Base-by-base conservation (phyloP, 2,329 filamentous ascomycete species). In the Nemania sp. region DNA sequence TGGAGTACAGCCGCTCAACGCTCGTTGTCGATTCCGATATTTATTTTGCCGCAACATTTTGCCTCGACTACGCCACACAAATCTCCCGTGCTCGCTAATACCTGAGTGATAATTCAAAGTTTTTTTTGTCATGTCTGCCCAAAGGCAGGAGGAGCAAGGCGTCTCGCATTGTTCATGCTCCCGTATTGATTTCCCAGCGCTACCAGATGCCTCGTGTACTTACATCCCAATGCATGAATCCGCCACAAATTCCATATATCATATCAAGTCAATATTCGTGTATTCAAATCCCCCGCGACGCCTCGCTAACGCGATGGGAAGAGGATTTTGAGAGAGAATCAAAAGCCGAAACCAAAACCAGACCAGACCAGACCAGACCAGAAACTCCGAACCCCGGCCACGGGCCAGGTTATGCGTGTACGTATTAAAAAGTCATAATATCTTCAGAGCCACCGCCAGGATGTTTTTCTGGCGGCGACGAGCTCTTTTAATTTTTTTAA, bases 391-490 rank as follows among this genome's bases (percentile, higher is more conserved):
- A 32, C 20, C 49, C 39, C 20, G 21, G 39, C 39, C 20, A 3
- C 25, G 21, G 45, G 20, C 25, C 40, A 52, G 32, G 35, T 53
- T 47, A 43, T 55, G 29, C 50, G 43, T 62, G 55, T 54, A 21
- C 55, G 39, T 54, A 48, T n/a, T n/a, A n/a, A n/a, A n/a, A n/a
- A 60, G 48, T 57, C 54, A 29, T 57, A 32, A 29, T 57, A 32
- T 52, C 25, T 18, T 32, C 2, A n/a, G 13, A 25, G n/a, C 18
- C 21, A 42, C 57, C 50, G 42, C n/a, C n/a, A n/a, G n/a, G 47
- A 12, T 4, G 9, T 37, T n/a, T n/a, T n/a, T n/a, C n/a, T n/a
- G n/a, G n/a, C 25, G 42, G 53, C 20, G 32, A 35, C 11, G 21
- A 47, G 39, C 20, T 11, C 35, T 21, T n/a, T 10, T 37, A n/a